Evolutionary conservation across 75 land plant species (phyloP).

Genomic region (Isoetes taiwanensis): DNA sequence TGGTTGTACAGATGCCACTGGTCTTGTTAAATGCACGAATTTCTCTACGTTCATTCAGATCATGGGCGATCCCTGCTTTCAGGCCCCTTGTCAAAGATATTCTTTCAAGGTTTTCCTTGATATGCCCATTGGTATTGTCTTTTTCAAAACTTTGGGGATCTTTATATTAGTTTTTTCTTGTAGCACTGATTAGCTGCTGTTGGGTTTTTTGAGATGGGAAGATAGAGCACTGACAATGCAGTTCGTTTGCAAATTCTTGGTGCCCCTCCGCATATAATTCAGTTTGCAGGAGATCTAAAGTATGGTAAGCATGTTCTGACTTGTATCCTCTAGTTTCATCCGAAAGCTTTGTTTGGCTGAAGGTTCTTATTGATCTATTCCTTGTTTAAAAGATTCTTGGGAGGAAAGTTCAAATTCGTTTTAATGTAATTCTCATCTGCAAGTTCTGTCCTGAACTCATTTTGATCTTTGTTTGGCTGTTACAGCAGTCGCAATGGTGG

Average conservation of each 20-base stretch:
- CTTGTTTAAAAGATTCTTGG: too few relatives aligned
- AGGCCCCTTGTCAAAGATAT: constrained; percentile 45
- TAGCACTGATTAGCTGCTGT: background rate
- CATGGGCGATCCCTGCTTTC: constrained; percentile 45
- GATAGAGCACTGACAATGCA: constrained; percentile 67
- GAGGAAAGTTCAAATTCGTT: too few relatives aligned
- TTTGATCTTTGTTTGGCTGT: too few relatives aligned
- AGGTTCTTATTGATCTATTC: too few relatives aligned
- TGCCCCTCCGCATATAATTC: constrained; percentile 58
- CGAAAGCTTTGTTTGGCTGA: too few relatives aligned
- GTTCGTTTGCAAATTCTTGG: constrained; percentile 69
- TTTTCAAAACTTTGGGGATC: background rate
- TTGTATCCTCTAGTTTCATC: too few relatives aligned
- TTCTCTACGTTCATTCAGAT: constrained; percentile 56
- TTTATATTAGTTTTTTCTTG: background rate
- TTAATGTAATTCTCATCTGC: too few relatives aligned
- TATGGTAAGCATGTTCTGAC: too few relatives aligned
- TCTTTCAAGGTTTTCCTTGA: constrained; percentile 68
- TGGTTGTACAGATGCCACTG: constrained; percentile 46
- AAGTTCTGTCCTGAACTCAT: too few relatives aligned
- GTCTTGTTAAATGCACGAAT: constrained; percentile 82
- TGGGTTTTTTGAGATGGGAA: constrained; percentile 9
- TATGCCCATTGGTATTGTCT: constrained; percentile 60
- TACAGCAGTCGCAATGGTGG: too few relatives aligned
- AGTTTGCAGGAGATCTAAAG: constrained; percentile 79